These are phyloP conservation scores for Colletotrichum melonis DNA, from an alignment of 2,329 filamentous ascomycete species.

Conservation along the genomic window DNA sequence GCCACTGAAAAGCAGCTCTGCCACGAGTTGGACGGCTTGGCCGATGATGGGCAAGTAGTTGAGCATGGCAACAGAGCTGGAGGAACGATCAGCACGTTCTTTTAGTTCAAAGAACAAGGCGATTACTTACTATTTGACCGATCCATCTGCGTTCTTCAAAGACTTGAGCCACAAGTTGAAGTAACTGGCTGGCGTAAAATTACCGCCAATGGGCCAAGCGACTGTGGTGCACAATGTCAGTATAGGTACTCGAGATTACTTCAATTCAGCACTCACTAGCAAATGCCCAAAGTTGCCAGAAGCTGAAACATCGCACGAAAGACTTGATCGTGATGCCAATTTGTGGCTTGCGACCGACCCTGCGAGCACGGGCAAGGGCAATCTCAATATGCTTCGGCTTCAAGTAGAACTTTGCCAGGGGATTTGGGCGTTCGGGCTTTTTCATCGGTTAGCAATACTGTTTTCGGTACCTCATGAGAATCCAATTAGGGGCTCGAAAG, in stretches of 20 bases:
- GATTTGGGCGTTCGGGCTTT: slow-evolving; percentile 24
- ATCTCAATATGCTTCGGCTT: slow-evolving; percentile 21
- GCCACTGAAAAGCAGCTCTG: slow-evolving; percentile 20
- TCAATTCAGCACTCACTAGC: neutral
- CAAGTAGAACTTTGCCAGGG: slow-evolving; percentile 20
- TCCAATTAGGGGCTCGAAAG: too few relatives aligned
- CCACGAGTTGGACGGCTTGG: slow-evolving; percentile 18
- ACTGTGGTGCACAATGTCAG: neutral
- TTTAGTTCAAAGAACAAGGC: fast-evolving
- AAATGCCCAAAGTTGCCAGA: slow-evolving; percentile 26
- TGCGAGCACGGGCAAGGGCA: slow-evolving; percentile 9
- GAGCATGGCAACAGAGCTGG: slow-evolving; percentile 21
- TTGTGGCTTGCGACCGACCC: slow-evolving; percentile 20
- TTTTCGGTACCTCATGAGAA: too few relatives aligned
- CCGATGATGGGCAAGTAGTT: slow-evolving; percentile 24
- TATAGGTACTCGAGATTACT: neutral
- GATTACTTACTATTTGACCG: slow-evolving; percentile 16
- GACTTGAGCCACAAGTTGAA: slow-evolving; percentile 29
- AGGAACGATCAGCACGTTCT: neutral
- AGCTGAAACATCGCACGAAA: slow-evolving; percentile 20
- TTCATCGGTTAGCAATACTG: neutral
- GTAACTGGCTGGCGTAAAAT: slow-evolving; percentile 23
- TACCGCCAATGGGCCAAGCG: slow-evolving; percentile 25
- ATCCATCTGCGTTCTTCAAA: slow-evolving; percentile 11
- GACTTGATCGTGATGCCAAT: slow-evolving; percentile 26